These are phyloP conservation scores for Stylonectria norvegica DNA, from an alignment of 2,329 filamentous ascomycete genomes.

Conservation along the genomic window DNA sequence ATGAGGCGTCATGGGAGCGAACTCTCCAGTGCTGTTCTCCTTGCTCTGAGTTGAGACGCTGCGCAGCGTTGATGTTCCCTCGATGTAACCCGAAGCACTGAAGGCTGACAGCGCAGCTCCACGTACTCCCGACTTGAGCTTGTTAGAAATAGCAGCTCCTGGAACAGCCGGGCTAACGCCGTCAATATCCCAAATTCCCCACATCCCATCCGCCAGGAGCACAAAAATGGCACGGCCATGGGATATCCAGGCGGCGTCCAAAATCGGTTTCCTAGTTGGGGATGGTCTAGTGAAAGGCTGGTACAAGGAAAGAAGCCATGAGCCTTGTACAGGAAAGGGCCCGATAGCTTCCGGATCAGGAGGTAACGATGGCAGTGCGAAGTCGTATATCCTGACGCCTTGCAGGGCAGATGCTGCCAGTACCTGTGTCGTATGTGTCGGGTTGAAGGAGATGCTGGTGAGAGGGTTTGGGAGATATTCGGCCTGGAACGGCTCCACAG, in stretches of 20 bases:
- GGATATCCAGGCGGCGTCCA: constrained; percentile 60
- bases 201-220: constrained; percentile 61
- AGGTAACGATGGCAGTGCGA: constrained; percentile 49
- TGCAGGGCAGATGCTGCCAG: constrained; percentile 54
- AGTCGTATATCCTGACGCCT: constrained; percentile 61
- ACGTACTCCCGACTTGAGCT: constrained; percentile 49
- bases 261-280: constrained; percentile 54
- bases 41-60: constrained; percentile 34
- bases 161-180: constrained; percentile 47
- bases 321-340: constrained; percentile 55
- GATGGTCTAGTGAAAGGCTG: constrained; percentile 51
- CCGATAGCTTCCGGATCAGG: constrained; percentile 50
- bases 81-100: constrained; percentile 56
- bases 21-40: constrained; percentile 44
- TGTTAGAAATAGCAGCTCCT: constrained; percentile 45
- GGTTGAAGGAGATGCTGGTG: constrained; percentile 58
- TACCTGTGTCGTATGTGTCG: constrained; percentile 55
- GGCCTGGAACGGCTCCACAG: constrained; percentile 54
- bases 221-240: constrained; percentile 57
- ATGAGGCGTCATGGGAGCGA: constrained; percentile 63
- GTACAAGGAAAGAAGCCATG: constrained; percentile 62
- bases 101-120: constrained; percentile 59
- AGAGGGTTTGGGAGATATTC: constrained; percentile 56
- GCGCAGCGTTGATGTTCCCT: constrained; percentile 56
- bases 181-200: constrained; percentile 67